Percentiles rank a stretch among this genome's conserved stretches.
These are phyloP conservation scores for Naganishia vaughanmartiniae DNA, from an alignment of 768 basidiomycete species.

Conservation along the genomic window DNA sequence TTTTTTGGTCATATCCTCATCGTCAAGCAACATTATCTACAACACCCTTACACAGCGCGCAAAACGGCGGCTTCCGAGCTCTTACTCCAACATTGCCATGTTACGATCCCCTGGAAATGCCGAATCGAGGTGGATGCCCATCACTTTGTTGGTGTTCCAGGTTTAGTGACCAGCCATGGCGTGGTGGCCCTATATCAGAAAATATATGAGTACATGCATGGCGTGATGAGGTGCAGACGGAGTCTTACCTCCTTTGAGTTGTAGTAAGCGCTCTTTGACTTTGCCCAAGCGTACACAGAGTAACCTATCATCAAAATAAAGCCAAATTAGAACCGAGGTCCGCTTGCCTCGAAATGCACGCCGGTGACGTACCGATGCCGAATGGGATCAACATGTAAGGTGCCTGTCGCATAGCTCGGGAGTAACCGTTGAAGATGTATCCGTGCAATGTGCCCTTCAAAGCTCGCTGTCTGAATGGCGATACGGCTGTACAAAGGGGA, in stretches of 20 bases:
- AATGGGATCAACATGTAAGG: conserved; percentile 79
- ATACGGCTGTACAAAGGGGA: conserved; percentile 61
- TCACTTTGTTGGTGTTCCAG: background rate
- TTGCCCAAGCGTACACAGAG: conserved; percentile 75
- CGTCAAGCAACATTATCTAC: background rate
- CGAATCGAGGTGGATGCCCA: background rate
- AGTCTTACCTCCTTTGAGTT: conserved; percentile 45
- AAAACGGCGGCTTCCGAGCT: background rate
- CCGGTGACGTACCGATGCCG: conserved; percentile 63
- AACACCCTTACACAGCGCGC: background rate
- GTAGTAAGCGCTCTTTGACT: conserved; percentile 56
- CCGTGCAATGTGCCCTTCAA: conserved; percentile 67
- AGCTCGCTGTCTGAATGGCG: conserved; percentile 75
- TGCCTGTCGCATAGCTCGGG: conserved; percentile 68
- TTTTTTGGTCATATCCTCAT: background rate
- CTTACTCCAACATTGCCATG: background rate
- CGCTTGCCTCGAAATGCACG: background rate
- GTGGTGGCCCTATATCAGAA: conserved; percentile 4
- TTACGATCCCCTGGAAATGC: background rate
- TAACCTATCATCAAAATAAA: conserved; percentile 60
- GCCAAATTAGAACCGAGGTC: background rate
- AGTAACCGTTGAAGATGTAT: conserved; percentile 85
- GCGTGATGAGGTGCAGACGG: background rate
- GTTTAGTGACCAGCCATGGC: conserved; percentile 26
- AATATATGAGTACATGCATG: background rate